A percentile compares a stretch with the other conserved stretches of the same genome.
Evolutionary conservation across 176 grass and related monocot genomes (phyloP).

Genomic region (Chloris gayana): DNA sequence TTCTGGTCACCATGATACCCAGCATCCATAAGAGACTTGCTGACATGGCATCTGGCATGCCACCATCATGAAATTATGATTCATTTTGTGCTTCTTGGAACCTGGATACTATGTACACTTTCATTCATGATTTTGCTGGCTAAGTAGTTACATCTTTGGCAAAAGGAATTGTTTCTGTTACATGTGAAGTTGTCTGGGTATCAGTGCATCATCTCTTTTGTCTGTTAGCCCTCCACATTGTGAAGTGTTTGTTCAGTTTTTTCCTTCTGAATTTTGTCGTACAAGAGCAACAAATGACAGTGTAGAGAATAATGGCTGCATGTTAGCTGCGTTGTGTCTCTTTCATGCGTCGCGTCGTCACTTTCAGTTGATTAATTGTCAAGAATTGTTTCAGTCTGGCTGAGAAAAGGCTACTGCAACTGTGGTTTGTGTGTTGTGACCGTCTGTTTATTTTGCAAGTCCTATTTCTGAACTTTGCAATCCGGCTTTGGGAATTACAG

Average conservation of each 20-base stretch:
- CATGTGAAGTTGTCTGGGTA: not conserved
- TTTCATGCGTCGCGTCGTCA: conserved; percentile 18
- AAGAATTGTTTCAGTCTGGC: conserved; percentile 14
- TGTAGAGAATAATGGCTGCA: not conserved
- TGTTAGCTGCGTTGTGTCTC: conserved; percentile 11
- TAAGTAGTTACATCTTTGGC: not conserved
- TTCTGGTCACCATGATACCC: not conserved
- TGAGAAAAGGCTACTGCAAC: no score
- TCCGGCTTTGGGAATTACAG: not conserved
- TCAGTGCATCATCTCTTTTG: not conserved
- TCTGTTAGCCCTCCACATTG: conserved; percentile 17
- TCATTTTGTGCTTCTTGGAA: conserved; percentile 10
- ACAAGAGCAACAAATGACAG: not conserved
- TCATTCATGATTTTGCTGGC: not conserved
- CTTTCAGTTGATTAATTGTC: conserved; percentile 9
- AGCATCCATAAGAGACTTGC: no score
- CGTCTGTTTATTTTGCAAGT: no score
- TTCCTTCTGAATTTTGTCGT: no score
- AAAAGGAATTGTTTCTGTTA: not conserved
- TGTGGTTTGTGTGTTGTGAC: no score
- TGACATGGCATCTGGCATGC: not conserved
- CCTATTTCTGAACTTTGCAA: no score
- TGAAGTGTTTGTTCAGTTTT: not conserved
- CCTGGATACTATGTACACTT: not conserved
- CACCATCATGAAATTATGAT: not conserved